Conservation (phyloP, 1,139 yeast species). For the Blastobotrys arbuscula region DNA sequence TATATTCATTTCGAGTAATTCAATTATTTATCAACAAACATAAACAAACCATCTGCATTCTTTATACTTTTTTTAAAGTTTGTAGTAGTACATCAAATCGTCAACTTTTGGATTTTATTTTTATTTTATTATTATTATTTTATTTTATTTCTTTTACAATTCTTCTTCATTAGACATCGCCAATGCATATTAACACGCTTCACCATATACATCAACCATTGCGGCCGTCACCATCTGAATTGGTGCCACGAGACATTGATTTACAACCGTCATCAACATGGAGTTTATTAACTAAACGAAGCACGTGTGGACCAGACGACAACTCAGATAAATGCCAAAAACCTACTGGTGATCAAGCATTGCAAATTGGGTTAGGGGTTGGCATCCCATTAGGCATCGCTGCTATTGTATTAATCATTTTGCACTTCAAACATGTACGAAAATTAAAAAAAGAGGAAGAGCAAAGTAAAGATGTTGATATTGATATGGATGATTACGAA, state of each 20-base stretch:
- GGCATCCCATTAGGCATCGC: conserved; percentile 36
- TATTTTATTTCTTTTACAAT: background rate
- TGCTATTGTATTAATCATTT: conserved; percentile 26
- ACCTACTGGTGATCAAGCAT: conserved; percentile 28
- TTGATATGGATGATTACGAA: conserved; percentile 25
- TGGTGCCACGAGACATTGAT: too few species aligned
- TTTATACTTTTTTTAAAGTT: too few species aligned
- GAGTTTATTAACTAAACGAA: too few species aligned
- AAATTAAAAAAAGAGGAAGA: conserved; percentile 35
- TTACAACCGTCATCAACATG: too few species aligned
- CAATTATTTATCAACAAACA: too few species aligned
- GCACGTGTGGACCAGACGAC: conserved; percentile 20
- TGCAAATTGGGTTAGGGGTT: conserved; percentile 38
- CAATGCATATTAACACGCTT: background rate
- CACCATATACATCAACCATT: background rate
- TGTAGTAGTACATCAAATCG: too few species aligned
- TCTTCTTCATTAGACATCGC: background rate
- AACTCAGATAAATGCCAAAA: conserved; percentile 25
- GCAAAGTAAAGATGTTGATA: conserved; percentile 33
- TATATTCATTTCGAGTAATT: background rate
- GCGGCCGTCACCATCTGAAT: background rate
- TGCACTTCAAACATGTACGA: conserved; percentile 33
- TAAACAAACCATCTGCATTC: too few species aligned
- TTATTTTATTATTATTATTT: too few species aligned
- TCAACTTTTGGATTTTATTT: too few species aligned